Evolutionary conservation across 2,329 filamentous ascomycete species (phyloP).

Genomic region (Epichloe bromicola): DNA sequence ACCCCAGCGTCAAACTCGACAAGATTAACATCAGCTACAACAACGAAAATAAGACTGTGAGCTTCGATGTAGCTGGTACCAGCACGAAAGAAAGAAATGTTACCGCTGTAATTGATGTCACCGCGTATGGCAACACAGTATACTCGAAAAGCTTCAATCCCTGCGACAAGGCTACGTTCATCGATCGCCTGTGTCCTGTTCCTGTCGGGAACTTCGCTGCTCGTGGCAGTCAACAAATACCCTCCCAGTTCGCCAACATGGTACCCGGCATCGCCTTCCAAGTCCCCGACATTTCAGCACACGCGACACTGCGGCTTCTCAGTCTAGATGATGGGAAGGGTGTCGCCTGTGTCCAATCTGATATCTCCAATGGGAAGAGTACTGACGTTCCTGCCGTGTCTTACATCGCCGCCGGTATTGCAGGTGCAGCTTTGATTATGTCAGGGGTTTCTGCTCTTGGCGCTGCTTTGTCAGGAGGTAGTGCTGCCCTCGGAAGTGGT

Average conservation of each 20-base stretch:
- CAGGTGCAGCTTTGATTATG: slow-evolving; percentile 67
- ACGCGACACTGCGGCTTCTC: slow-evolving; percentile 66
- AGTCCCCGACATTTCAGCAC: slow-evolving; percentile 78
- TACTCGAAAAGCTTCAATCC: slow-evolving; percentile 76
- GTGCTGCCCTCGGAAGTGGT: slow-evolving; percentile 32
- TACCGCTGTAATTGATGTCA: slow-evolving; percentile 60
- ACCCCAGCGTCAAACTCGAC: slow-evolving; percentile 51
- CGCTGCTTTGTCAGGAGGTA: slow-evolving; percentile 35
- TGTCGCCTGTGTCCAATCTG: slow-evolving; percentile 72
- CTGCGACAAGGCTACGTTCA: slow-evolving; percentile 53
- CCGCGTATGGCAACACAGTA: slow-evolving; percentile 70
- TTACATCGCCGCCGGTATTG: slow-evolving; percentile 73
- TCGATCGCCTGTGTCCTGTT: slow-evolving; percentile 73
- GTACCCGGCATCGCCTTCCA: slow-evolving; percentile 85
- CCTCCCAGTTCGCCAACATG: slow-evolving; percentile 53
- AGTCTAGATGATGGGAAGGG: slow-evolving; percentile 43
- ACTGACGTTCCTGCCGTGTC: slow-evolving; percentile 61
- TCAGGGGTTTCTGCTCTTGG: slow-evolving; percentile 59
- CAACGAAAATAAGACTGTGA: slow-evolving; percentile 56
- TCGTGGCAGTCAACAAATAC: slow-evolving; percentile 57
- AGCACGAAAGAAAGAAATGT: slow-evolving; percentile 68
- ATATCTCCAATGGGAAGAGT: slow-evolving; percentile 79
- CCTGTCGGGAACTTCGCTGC: slow-evolving; percentile 65
- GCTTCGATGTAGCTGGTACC: slow-evolving; percentile 70
- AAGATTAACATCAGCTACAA: slow-evolving; percentile 70